Conservation (phyloP, 768 basidiomycete genomes). For the Neoboletus magnificus region DNA sequence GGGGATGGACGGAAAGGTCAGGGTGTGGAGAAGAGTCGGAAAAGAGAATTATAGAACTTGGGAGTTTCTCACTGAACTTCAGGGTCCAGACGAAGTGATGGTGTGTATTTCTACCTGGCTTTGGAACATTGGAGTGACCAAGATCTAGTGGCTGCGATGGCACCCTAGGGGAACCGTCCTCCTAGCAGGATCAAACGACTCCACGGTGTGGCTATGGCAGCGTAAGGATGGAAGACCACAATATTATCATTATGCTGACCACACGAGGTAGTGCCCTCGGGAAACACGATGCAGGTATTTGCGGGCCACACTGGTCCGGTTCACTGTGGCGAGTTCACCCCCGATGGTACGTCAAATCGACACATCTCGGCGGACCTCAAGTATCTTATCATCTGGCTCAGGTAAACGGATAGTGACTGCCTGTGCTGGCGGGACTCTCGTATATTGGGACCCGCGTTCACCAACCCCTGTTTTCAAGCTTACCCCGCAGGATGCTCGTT, state of each 20-base stretch:
- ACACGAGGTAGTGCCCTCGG: constrained; percentile 73
- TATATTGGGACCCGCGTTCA: constrained; percentile 89
- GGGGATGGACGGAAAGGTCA: constrained; percentile 95
- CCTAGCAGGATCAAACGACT: constrained; percentile 89
- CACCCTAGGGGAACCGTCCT: constrained; percentile 91
- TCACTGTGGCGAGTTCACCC: constrained; percentile 87
- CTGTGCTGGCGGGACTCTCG: constrained; percentile 74
- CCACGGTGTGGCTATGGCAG: constrained; percentile 97
- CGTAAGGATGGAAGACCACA: constrained; percentile 45
- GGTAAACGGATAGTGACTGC: constrained; percentile 90
- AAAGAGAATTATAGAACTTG: constrained; percentile 72
- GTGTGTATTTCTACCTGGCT: constrained; percentile 45
- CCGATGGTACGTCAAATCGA: constrained; percentile 58
- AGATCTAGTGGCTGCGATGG: constrained; percentile 82
- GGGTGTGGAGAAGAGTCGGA: constrained; percentile 86
- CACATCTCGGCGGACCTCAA: background rate
- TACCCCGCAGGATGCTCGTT: constrained; percentile 63
- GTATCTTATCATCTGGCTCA: constrained; percentile 24
- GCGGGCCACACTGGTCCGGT: constrained; percentile 84
- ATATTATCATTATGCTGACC: background rate
- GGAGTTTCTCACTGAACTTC: constrained; percentile 93
- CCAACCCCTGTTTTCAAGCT: constrained; percentile 81
- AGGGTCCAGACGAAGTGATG: constrained; percentile 94
- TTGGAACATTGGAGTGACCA: constrained; percentile 3
- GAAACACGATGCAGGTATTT: constrained; percentile 94